Base-by-base conservation (phyloP, 2,329 filamentous ascomycete species). In the Fusarium camptoceras region DNA sequence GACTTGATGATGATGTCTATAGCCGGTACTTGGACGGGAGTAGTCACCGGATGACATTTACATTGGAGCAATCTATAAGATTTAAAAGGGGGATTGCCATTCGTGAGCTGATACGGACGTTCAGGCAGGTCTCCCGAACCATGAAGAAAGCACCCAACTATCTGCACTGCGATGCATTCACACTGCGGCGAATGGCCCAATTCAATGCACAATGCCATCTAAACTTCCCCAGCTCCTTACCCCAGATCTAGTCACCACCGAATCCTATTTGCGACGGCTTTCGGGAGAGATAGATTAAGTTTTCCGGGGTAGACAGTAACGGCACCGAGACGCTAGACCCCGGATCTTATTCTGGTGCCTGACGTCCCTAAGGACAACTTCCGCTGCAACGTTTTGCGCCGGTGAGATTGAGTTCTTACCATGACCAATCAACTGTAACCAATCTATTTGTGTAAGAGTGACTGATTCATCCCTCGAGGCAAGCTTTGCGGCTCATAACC, bases 251-350 rank as follows among this genome's bases (percentile, higher is more conserved):
- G 3, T 12, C 3, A 44, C 6, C 34, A 37, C 6, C 10, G 3
- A 18, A 11, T 18, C 10, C 3, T 10, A 43, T 0, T 24, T 7
- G 15, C 8, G 20, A 22, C 8, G 3, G 6, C 22, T 8, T 16
- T 37, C 18, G 5, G 34, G 34, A 4, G 34, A 11, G 10, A 37
- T 0, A 37, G 15, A 43, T 43, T 24, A 43, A 25, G 20, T 22
- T 64, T 69, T 67, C 67, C 61, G 72, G 72, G 72, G 71, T 66
- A 72, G 57, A 37, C 1, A 7, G 37, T 11, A 31, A 53, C 42
- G 54, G 31, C 24, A 39, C 55, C 43, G 58, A 61, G 24, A 37
- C 58, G 28, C 44, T 61, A 61, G 8, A 43, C 58, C 58, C 58
- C 58, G 55, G 54, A 58, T 39, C 31, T 24, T 20, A 39, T 64